Percentiles rank a stretch among this genome's conserved stretches.
Conservation (phyloP, 495 filamentous ascomycete genomes). For the Aspergillus carlsbadensis region DNA sequence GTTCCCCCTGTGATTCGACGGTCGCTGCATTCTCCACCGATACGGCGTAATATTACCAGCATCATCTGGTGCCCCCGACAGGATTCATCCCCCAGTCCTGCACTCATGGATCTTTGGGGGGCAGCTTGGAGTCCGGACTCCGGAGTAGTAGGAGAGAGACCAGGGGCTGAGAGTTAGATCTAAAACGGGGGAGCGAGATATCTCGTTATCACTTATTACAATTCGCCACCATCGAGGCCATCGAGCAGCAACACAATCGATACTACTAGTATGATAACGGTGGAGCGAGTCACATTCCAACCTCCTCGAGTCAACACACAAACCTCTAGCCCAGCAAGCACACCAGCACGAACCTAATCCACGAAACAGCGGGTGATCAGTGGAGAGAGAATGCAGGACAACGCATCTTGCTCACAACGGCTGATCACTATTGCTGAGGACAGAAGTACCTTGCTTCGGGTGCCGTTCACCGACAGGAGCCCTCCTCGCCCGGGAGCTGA, state of each 20-base stretch:
- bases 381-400: conserved; percentile 9
- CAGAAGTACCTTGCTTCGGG: conserved; percentile 6
- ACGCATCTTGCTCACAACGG: neutral
- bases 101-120: too few species aligned
- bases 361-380: conserved; percentile 11
- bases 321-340: neutral
- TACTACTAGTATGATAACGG: neutral
- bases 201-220: too few species aligned
- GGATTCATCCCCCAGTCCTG: neutral
- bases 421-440: neutral
- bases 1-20: conserved; percentile 19
- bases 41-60: conserved; percentile 17
- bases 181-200: too few species aligned
- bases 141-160: too few species aligned
- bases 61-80: neutral
- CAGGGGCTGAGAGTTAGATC: too few species aligned
- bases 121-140: neutral
- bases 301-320: conserved; percentile 5
- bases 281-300: conserved; percentile 10
- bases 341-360: neutral
- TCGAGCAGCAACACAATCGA: neutral
- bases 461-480: neutral
- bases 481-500: neutral
- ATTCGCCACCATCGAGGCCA: neutral
- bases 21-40: conserved; percentile 22